These are phyloP conservation scores for Komagataella pastoris DNA, from an alignment of 805 yeast species.

Conservation along the genomic window DNA sequence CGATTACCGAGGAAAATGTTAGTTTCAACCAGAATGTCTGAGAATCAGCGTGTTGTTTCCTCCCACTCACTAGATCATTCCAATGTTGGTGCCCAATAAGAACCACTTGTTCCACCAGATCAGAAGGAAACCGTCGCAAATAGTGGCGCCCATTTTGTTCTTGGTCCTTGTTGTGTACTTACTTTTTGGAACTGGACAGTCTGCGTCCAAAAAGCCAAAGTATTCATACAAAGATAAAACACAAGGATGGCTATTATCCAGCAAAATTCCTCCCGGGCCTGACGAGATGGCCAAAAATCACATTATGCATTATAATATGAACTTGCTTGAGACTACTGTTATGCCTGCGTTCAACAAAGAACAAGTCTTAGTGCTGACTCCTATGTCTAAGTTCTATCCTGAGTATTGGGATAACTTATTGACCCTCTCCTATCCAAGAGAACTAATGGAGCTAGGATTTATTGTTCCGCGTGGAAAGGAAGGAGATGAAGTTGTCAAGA, in stretches of 20 bases:
- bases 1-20: not conserved
- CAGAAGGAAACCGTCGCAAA: constrained; percentile 45
- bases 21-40: not conserved
- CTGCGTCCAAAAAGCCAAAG: constrained; percentile 12
- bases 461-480: constrained; percentile 73
- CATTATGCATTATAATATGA: constrained; percentile 75
- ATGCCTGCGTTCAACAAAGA: constrained; percentile 67
- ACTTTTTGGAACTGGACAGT: constrained; percentile 19
- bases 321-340: constrained; percentile 58
- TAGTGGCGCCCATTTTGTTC: constrained; percentile 31
- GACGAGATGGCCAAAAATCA: constrained; percentile 57
- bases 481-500: constrained; percentile 68
- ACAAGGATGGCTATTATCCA: constrained; percentile 30
- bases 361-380: constrained; percentile 76
- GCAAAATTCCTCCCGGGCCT: constrained; percentile 43
- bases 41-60: not conserved
- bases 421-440: constrained; percentile 70
- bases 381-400: constrained; percentile 76
- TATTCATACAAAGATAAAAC: constrained; percentile 31
- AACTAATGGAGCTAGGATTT: constrained; percentile 77
- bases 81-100: constrained; percentile 1
- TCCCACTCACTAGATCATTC: not conserved
- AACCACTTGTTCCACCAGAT: constrained; percentile 30
- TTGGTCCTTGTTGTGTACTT: constrained; percentile 27
- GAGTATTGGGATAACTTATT: constrained; percentile 82